Evolutionary conservation across 2,329 filamentous ascomycete genomes (phyloP).

Genomic region (Aspergillus ustus): DNA sequence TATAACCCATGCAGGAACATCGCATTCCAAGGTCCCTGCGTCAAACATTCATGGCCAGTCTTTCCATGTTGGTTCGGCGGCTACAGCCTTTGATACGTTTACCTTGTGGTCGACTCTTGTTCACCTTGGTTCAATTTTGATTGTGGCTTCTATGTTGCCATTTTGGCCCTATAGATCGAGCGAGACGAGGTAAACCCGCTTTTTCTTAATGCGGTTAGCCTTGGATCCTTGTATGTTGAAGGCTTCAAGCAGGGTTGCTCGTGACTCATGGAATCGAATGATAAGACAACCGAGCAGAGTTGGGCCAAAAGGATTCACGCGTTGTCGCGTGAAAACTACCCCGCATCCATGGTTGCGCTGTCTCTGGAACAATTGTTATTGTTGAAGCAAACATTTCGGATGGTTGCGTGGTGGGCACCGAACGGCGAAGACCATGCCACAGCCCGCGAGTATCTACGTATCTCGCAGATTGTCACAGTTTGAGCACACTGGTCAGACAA

Average conservation of each 20-base stretch:
- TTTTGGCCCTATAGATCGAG: background rate
- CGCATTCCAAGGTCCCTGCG: slow-evolving; percentile 6
- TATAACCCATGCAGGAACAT: background rate
- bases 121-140: background rate
- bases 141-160: background rate
- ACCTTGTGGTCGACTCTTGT: background rate
- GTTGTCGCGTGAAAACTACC: background rate
- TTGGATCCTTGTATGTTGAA: background rate
- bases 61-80: background rate
- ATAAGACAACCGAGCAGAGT: background rate
- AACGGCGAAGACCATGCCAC: background rate
- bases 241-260: no score
- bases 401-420: background rate
- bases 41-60: background rate
- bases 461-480: background rate
- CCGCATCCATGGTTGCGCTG: background rate
- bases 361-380: background rate
- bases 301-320: background rate
- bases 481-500: background rate
- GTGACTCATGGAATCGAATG: background rate
- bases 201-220: background rate
- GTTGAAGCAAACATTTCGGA: background rate
- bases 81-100: background rate
- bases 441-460: background rate
- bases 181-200: background rate